A percentile compares a stretch with the other conserved stretches of the same genome.
Conservation (phyloP, 139 green algal species). For the Edaphochlamys debaryana region DNA sequence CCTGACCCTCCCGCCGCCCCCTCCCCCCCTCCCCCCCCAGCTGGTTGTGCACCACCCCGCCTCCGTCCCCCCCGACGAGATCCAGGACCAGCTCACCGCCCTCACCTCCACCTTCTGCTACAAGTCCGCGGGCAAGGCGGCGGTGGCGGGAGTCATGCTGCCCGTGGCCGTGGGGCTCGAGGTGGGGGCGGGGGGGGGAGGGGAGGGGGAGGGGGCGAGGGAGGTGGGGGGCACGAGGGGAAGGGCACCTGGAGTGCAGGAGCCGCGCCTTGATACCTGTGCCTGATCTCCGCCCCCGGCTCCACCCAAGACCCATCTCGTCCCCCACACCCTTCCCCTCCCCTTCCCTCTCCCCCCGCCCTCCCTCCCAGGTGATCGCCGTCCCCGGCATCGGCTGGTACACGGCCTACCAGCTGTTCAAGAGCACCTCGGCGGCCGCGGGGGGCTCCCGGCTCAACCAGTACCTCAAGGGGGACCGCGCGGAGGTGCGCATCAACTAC, state of each 20-base stretch:
- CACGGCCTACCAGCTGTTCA: constrained; percentile 56
- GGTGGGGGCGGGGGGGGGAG: constrained; percentile 6
- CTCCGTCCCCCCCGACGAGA: constrained; percentile 29
- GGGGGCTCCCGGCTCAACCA: constrained; percentile 49
- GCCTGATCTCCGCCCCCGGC: too few species aligned
- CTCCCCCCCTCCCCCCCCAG: neutral
- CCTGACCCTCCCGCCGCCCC: neutral
- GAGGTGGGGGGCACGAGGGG: neutral
- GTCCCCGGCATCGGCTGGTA: constrained; percentile 56
- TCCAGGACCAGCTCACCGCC: constrained; percentile 52
- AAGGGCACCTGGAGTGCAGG: too few species aligned
- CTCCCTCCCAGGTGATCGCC: neutral
- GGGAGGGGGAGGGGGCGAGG: neutral
- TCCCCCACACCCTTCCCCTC: too few species aligned
- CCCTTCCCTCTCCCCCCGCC: neutral
- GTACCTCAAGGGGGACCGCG: constrained; percentile 44
- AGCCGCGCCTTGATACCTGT: too few species aligned
- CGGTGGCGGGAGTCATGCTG: constrained; percentile 51
- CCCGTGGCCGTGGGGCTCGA: constrained; percentile 55
- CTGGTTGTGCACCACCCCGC: constrained; percentile 54
- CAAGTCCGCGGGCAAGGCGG: constrained; percentile 48
- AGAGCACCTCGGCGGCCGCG: constrained; percentile 38
- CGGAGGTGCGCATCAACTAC: constrained; percentile 49
- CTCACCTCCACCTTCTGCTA: constrained; percentile 48
- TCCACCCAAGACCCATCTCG: too few species aligned